A percentile compares a stretch with the other conserved stretches of the same genome.
Conservation (phyloP, 2,329 filamentous ascomycete species). For the Fusarium udum region DNA sequence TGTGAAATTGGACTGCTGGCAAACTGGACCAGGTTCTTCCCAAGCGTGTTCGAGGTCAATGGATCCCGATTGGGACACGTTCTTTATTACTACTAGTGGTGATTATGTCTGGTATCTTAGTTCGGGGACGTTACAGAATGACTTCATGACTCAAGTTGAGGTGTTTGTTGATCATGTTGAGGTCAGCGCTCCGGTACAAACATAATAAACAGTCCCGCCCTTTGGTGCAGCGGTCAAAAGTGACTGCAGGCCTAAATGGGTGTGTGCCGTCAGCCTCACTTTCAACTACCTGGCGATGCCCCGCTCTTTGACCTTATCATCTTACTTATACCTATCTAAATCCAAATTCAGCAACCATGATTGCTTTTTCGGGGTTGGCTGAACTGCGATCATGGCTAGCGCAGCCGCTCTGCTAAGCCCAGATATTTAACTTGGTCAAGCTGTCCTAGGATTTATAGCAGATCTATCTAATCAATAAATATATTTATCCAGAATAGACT, state of each 20-base stretch:
- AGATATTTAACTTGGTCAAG: not conserved
- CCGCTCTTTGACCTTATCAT: not conserved
- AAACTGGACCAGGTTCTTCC: not conserved
- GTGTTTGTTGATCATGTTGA: not conserved
- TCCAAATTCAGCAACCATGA: not conserved
- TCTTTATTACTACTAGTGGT: not conserved
- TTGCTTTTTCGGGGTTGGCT: rapidly evolving
- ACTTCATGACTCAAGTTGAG: not conserved
- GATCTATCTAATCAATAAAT: not conserved
- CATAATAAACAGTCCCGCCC: not conserved
- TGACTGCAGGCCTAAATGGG: no score
- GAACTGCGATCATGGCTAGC: rapidly evolving
- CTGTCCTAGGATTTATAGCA: not conserved
- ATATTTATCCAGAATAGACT: rapidly evolving
- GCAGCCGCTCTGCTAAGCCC: not conserved
- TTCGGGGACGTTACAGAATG: not conserved
- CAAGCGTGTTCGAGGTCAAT: not conserved
- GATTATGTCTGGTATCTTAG: not conserved
- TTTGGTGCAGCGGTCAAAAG: not conserved
- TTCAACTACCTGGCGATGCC: not conserved
- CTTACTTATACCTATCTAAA: not conserved
- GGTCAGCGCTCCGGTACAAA: not conserved
- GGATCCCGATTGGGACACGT: not conserved
- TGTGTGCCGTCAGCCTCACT: not conserved
- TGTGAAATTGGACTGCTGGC: not conserved